phyloP scores from a whole-genome alignment of 1,139 yeast species.

The Saccharomyces hybrid region DNA sequence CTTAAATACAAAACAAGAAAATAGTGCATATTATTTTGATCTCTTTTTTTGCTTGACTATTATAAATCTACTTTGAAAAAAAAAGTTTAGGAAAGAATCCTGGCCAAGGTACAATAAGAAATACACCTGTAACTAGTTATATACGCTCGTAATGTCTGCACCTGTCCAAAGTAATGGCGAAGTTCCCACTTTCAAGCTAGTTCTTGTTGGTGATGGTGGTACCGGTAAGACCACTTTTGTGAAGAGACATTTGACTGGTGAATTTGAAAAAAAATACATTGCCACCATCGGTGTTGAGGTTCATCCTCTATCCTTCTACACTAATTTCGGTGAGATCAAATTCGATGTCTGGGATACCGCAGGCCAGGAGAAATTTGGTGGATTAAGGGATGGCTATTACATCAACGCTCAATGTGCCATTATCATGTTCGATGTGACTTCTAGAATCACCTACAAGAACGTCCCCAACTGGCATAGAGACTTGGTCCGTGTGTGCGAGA shows the following conservation, averaged over 20 bases:
- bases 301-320: conserved; percentile 96
- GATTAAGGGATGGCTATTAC: conserved; percentile 98
- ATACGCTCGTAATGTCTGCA: neutral
- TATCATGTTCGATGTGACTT: conserved; percentile 98
- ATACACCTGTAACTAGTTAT: neutral
- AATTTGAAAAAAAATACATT: conserved; percentile 96
- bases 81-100: neutral
- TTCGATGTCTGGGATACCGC: conserved; percentile 99
- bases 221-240: conserved; percentile 99
- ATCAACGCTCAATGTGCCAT: conserved; percentile 99
- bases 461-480: conserved; percentile 99
- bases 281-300: conserved; percentile 99
- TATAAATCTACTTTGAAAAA: neutral
- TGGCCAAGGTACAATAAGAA: neutral
- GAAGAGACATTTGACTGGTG: conserved; percentile 99
- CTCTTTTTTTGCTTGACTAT: no score
- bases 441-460: conserved; percentile 98
- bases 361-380: conserved; percentile 99
- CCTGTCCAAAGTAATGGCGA: conserved; percentile 31
- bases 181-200: conserved; percentile 97
- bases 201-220: conserved; percentile 99
- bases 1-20: neutral
- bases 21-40: neutral
- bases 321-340: conserved; percentile 97
- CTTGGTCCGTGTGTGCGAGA: conserved; percentile 98